Evolutionary conservation across 1,139 yeast species (phyloP), one percentile per base, ranked within the genome.

Genomic region (Nakaseomyces glabratus): DNA sequence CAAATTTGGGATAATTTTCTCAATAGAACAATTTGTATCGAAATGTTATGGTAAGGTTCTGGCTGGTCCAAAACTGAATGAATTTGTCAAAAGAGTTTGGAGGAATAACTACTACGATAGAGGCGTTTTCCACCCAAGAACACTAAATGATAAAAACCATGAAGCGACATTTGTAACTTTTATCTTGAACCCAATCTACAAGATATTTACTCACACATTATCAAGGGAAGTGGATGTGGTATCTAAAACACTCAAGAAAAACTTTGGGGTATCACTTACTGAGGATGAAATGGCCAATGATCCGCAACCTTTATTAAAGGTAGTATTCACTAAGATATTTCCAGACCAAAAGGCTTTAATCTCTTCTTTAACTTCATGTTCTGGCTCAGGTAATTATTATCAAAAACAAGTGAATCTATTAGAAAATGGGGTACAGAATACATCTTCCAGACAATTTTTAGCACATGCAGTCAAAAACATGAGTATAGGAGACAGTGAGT

Each of bases 111-210:
- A 66, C 48, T 82, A 62, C 49, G 61, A 74, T 36, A 51, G 63
- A 1, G 52, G 54, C 0, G 66, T 61, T 38, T 77, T 85, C 46
- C 57, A 69, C 0, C 55, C 57, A 0, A 57, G 55, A 5, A 40
- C 49, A 2, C 20, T 20, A 14, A 6, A 21, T 6, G 15, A 26
- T n/a, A 55, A 48, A 31, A 42, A 48, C 6, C 39, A 55, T 2
- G 55, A 65, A 15, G 45, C 50, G 1, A 60, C 88, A 0, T 88
- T 88, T 55, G 70, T 74, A 10, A 68, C 71, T 39, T 81, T 86
- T 45, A 66, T 90, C 7, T 61, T 86, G 12, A 76, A 73, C 13
- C 98, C 98, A 0, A 49, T 93, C 5, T 90, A 88, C 60, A 88
- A 90, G 52, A 55, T 88, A 4, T 62, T 78, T 33, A 67, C 85